Evolutionary conservation across 805 yeast genomes (phyloP).

Genomic region (Myxozyma udenii): DNA sequence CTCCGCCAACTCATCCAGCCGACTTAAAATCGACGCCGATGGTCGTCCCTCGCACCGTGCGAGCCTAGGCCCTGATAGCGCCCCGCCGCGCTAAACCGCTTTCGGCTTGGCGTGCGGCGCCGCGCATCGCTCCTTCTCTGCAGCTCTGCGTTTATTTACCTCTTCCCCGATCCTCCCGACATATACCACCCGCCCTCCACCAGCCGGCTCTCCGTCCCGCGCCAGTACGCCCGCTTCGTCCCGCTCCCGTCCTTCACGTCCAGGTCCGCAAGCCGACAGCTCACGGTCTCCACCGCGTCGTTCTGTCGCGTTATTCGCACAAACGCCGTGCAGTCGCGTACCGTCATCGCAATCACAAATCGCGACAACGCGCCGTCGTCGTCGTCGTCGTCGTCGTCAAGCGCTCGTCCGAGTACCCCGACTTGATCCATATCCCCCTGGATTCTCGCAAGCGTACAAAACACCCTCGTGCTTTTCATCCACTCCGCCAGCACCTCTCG

Average conservation of each 20-base stretch:
- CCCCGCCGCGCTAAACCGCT: background rate
- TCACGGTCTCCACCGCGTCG: conserved; percentile 26
- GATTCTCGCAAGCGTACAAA: conserved; percentile 32
- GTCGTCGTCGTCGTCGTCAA: conserved; percentile 29
- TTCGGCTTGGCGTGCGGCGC: background rate
- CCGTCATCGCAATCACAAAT: conserved; percentile 51
- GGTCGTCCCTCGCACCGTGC: too few relatives aligned
- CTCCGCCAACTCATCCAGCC: too few relatives aligned
- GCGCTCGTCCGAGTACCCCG: conserved; percentile 18
- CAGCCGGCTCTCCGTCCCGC: conserved; percentile 40
- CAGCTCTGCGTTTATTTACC: background rate
- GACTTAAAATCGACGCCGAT: too few relatives aligned
- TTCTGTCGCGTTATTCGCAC: conserved; percentile 39
- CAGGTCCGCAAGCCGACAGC: conserved; percentile 41
- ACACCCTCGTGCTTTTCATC: conserved; percentile 25
- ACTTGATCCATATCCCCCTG: conserved; percentile 18
- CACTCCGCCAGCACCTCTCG: conserved; percentile 22
- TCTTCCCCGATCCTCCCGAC: background rate
- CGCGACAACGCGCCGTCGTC: conserved; percentile 22
- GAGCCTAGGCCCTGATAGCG: too few relatives aligned
- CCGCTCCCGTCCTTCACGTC: conserved; percentile 26
- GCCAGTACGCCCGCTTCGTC: conserved; percentile 49
- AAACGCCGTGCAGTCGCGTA: conserved; percentile 57
- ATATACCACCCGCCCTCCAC: conserved; percentile 26
- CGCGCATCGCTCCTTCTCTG: background rate